Evolutionary conservation across 2,329 filamentous ascomycete species (phyloP), one percentile per base, ranked within the genome.

Genomic region (Daldinia sp.): DNA sequence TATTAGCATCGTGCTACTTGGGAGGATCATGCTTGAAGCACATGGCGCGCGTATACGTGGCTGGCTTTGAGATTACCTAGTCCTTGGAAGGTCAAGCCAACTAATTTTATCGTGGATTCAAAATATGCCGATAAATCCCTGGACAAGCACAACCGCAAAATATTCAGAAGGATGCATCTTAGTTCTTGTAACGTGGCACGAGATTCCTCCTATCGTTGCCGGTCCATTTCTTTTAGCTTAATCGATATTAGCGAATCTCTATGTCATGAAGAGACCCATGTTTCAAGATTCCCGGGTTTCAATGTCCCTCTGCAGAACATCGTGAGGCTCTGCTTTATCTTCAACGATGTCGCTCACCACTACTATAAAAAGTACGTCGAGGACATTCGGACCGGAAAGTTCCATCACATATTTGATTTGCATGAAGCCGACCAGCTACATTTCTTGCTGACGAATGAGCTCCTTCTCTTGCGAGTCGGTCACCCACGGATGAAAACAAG

Each of bases 131-230:
- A 46, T 64, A 64, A 41, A 56, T 42, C 41, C 28, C 58, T 30
- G 59, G 60, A 42, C 46, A 55, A 41, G 60, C 55, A 61, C 65
- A 73, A 74, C 73, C 72, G 71, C 73, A 71, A 71, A 64, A 57
- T 57, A 58, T 72, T 70, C 39, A 61, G 59, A 67, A 65, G 55
- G 23, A 68, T 69, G 65, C 69, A 72, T 61, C 73, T 62, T 56
- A 28, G 41, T 54, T 65, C 55, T 68, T 73, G 75, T 74, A 76
- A 76, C 74, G 74, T 77, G 61, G 65, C 67, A 77, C 62, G 65
- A 68, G 68, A 72, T 67, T 70, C 57, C 56, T 73, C 66, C 68
- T 69, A 68, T 72, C 67, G 68, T 56, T 70, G 55, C 54, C 64
- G 41, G 42, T 33, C 58, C 41, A 69, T 64, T 71, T 60, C 59